These are phyloP conservation scores for Fusarium caatingaense DNA, from an alignment of 2,329 filamentous ascomycete genomes.

Conservation along the genomic window DNA sequence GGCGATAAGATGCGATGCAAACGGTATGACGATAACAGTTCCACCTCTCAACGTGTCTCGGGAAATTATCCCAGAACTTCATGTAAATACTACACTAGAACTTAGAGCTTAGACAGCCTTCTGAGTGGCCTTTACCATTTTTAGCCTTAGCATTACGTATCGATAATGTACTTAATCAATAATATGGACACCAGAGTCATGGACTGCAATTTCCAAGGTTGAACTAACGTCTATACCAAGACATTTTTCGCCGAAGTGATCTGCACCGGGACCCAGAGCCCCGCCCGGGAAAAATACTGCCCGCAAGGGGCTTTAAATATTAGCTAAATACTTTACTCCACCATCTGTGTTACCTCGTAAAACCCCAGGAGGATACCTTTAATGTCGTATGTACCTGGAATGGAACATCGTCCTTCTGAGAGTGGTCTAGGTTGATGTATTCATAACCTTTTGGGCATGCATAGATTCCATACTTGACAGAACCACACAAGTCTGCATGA, in stretches of 20 bases:
- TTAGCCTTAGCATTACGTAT: not conserved
- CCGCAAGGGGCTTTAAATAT: not conserved
- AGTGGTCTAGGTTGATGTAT: not conserved
- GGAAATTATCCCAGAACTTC: not conserved
- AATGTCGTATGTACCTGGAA: not conserved
- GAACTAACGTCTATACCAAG: not conserved
- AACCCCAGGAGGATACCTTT: not conserved
- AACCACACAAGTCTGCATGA: not conserved
- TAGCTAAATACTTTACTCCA: not conserved
- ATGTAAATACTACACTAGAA: not conserved
- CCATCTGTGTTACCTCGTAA: not conserved
- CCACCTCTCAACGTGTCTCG: not conserved
- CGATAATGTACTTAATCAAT: constrained; percentile 3
- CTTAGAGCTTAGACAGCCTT: not conserved
- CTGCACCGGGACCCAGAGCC: not conserved
- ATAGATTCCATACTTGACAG: not conserved
- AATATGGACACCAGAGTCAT: not conserved
- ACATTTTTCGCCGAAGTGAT: constrained; percentile 4
- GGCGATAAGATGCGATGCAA: not conserved
- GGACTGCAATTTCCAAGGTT: not conserved
- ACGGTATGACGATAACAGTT: not conserved
- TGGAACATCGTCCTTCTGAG: not conserved
- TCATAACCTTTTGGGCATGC: not conserved
- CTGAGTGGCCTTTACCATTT: not conserved
- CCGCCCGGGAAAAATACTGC: not conserved